Percentiles rank a stretch among this genome's conserved stretches.
These are phyloP conservation scores for Rhizopus stolonifer DNA, from an alignment of 371 early-diverging fungal genomes.

Conservation along the genomic window DNA sequence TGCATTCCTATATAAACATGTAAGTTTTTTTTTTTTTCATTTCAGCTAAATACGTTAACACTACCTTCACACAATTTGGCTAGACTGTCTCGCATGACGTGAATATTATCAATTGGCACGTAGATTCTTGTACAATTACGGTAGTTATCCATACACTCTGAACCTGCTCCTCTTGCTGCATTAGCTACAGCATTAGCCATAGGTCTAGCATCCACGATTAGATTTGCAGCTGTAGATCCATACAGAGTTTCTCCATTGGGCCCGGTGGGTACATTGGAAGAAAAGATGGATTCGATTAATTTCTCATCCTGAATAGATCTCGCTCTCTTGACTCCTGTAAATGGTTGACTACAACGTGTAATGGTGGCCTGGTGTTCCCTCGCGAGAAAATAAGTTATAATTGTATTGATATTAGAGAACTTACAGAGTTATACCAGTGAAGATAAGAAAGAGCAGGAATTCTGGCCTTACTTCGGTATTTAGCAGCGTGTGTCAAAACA, in stretches of 20 bases:
- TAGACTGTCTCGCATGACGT: slow-evolving; percentile 92
- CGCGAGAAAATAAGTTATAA: no score
- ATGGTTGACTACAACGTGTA: slow-evolving; percentile 91
- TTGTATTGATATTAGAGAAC: slow-evolving; percentile 4
- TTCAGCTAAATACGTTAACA: not conserved
- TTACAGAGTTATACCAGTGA: slow-evolving; percentile 74
- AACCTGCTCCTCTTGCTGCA: slow-evolving; percentile 92
- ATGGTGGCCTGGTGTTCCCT: slow-evolving; percentile 87
- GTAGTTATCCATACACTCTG: slow-evolving; percentile 93
- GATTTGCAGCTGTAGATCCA: slow-evolving; percentile 60
- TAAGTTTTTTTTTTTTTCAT: not conserved
- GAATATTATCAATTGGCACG: slow-evolving; percentile 96
- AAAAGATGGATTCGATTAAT: slow-evolving; percentile 88
- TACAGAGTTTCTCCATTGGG: slow-evolving; percentile 46
- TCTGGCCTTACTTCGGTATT: slow-evolving; percentile 88
- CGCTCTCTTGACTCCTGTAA: slow-evolving; percentile 91
- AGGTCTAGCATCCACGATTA: slow-evolving; percentile 95
- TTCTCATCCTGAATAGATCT: slow-evolving; percentile 97
- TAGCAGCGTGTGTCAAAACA: slow-evolving; percentile 84
- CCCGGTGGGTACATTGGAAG: slow-evolving; percentile 50
- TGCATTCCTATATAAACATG: slow-evolving; percentile 47
- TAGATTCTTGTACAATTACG: slow-evolving; percentile 80
- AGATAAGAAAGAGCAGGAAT: slow-evolving; percentile 90
- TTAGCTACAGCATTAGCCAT: slow-evolving; percentile 93
- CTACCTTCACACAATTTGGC: slow-evolving; percentile 82